These are phyloP conservation scores for Gamarada debralockiae DNA, from an alignment of 495 filamentous ascomycete species.

Conservation along the genomic window DNA sequence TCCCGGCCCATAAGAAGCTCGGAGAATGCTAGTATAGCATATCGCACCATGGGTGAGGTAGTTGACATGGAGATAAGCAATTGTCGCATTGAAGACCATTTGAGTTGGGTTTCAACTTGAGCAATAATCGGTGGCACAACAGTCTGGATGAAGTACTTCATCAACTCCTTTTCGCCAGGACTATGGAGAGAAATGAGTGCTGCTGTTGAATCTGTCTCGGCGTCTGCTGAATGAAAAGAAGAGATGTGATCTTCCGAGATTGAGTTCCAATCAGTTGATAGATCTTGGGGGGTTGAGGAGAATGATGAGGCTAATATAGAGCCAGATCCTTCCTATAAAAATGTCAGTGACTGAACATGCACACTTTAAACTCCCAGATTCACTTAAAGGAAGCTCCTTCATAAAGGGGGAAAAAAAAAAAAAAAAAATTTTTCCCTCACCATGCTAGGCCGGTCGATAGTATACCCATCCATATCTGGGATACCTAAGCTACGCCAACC, in stretches of 20 bases:
- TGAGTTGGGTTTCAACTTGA: conserved; percentile 29
- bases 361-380: not conserved
- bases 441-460: not conserved
- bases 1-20: conserved; percentile 21
- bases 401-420: no score
- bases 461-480: conserved; percentile 8
- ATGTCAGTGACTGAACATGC: not conserved
- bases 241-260: no score
- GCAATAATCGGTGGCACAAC: conserved; percentile 30
- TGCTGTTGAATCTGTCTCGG: not conserved
- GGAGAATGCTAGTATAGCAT: conserved; percentile 28
- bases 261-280: no score
- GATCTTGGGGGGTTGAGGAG: no score
- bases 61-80: conserved; percentile 26
- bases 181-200: not conserved
- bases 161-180: conserved; percentile 13
- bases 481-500: conserved; percentile 12
- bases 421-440: not conserved
- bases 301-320: no score
- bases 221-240: no score
- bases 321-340: not conserved
- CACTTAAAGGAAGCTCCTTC: no score
- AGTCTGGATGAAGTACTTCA: conserved; percentile 27
- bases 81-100: conserved; percentile 29
- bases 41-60: conserved; percentile 26